Conservation (phyloP, 768 basidiomycete genomes). For the Dentipellis sp. region DNA sequence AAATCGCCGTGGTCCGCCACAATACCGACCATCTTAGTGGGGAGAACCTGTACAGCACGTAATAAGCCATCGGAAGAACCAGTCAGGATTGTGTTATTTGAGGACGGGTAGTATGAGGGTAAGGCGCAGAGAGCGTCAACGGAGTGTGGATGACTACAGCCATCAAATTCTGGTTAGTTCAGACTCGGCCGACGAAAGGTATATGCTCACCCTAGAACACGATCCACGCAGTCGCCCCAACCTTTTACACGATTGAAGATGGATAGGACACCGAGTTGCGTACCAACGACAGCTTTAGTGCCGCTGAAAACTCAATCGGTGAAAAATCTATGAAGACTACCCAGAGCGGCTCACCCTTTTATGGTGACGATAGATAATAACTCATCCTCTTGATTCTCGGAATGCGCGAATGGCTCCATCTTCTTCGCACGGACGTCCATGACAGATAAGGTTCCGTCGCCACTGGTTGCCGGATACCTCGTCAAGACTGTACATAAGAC, state of each 20-base stretch:
- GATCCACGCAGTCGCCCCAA: conserved; percentile 89
- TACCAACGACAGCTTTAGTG: conserved; percentile 82
- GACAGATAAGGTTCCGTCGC: conserved; percentile 88
- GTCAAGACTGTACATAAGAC: neutral
- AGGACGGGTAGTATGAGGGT: conserved; percentile 49
- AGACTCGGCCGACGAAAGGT: neutral
- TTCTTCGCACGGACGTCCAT: conserved; percentile 85
- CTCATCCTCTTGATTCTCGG: conserved; percentile 96
- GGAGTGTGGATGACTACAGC: conserved; percentile 77
- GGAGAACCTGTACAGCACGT: conserved; percentile 78
- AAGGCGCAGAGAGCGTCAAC: conserved; percentile 79
- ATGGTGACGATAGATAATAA: conserved; percentile 79
- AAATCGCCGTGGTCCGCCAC: conserved; percentile 89
- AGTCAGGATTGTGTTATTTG: conserved; percentile 70
- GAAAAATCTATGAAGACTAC: neutral
- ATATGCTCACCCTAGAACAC: conserved; percentile 65
- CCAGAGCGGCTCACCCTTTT: conserved; percentile 47
- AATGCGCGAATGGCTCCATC: conserved; percentile 67
- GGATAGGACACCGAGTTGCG: conserved; percentile 81
- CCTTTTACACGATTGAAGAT: conserved; percentile 84
- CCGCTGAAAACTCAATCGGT: conserved; percentile 31
- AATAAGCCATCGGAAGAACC: conserved; percentile 90
- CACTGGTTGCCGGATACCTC: conserved; percentile 35
- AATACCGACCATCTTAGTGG: conserved; percentile 83
- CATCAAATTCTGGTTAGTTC: neutral